Evolutionary conservation across 768 basidiomycete species (phyloP), one percentile per base, ranked within the genome.

Genomic region (Leccinum truebloodii): DNA sequence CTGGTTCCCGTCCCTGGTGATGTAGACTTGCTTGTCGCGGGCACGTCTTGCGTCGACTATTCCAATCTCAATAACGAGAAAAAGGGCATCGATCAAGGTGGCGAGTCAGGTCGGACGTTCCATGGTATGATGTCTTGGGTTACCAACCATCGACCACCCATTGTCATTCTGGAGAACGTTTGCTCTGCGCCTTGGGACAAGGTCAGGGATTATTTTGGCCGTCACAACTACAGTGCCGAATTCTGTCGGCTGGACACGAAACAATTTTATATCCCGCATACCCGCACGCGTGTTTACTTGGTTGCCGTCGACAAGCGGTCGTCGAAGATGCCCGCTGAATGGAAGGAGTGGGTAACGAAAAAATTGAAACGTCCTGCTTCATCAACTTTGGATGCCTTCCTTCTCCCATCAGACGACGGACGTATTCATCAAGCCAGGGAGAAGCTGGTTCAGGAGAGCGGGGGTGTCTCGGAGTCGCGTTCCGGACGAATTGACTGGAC

Each of bases 111-210:
- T 7, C 82, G 90, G 39, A 98, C 95, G 0, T 98, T 97, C 73
- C 84, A 88, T 48, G 95, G 95, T 9, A 98, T 98, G 95, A 86
- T 95, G 82, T 83, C 84, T 32, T 98, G 94, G 92, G 90, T 97
- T 49, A 82, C 80, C 54, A 88, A 86, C 41, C 92, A 95, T 73
- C 84, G 89, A 22, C 95, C 95, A 1, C 89, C 92, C 2, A 73
- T 98, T n/a, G 93, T 97, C 67, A 90, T 98, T 65, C 80, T 97
- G 20, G 95, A 98, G 73, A 98, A 98, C 69, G 95, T 98, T 35
- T 94, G 90, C 69, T 82, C 84, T 52, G 95, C 95, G 0, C 95
- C 95, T 5, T 98, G 95, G 95, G 73, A 76, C 1, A 75, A 79
- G 34, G 92, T 96, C n/a, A 79, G 82, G 57, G 75, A 85, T 48